Percentiles rank a stretch among this genome's conserved stretches.
Evolutionary conservation across 371 early-diverging fungal genomes (phyloP).

Genomic region (Lichtheimia ornata): DNA sequence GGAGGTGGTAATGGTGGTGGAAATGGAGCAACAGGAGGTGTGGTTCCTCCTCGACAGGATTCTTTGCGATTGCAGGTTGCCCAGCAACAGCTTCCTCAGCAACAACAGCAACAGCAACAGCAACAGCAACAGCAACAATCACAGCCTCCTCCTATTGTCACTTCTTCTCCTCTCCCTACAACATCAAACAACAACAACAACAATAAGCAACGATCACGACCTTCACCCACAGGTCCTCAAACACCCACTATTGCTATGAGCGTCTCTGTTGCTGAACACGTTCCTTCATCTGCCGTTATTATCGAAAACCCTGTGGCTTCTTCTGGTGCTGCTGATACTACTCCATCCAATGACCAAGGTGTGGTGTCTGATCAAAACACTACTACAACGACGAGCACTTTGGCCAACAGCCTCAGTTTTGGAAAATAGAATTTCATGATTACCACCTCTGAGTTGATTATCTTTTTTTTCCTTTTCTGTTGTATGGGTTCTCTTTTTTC

Average conservation of each 20-base stretch:
- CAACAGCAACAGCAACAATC: constrained; percentile 7
- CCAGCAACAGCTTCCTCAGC: constrained; percentile 6
- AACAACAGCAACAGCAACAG: constrained; percentile 11
- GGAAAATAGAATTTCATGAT: too few species aligned
- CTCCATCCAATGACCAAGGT: too few species aligned
- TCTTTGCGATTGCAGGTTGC: constrained; percentile 18
- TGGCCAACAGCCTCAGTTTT: too few species aligned
- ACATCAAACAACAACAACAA: neutral
- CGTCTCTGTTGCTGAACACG: constrained; percentile 1
- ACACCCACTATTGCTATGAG: constrained; percentile 22
- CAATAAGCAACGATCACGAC: neutral
- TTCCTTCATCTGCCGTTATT: constrained; percentile 12
- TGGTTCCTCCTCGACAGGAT: constrained; percentile 19
- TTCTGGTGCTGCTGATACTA: neutral
- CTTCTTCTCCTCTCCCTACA: neutral
- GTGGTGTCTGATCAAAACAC: too few species aligned
- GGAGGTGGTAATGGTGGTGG: neutral
- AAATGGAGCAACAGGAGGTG: neutral
- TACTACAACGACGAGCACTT: too few species aligned
- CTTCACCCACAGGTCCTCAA: constrained; percentile 14
- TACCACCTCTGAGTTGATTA: too few species aligned
- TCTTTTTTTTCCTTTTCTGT: too few species aligned
- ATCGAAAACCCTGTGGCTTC: constrained; percentile 3
- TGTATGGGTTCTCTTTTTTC: too few species aligned
- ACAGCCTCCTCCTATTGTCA: constrained; percentile 21